Evolutionary conservation across 176 grass and related monocot genomes (phyloP), one percentile per base, ranked within the genome.

Genomic region (Tillandsia leiboldiana): DNA sequence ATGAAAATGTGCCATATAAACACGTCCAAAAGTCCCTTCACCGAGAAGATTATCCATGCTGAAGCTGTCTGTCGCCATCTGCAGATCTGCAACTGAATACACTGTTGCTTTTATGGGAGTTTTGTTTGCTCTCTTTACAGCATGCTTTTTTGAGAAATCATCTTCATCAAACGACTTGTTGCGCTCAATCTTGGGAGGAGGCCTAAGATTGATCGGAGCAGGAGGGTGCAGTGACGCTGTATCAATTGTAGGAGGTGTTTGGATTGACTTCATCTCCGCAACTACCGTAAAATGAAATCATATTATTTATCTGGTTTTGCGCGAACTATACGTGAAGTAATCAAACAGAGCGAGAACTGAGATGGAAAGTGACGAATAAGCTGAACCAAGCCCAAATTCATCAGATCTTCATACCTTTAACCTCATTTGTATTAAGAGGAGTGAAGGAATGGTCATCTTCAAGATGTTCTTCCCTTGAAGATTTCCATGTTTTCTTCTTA

Each of bases 1-100:
- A n/a, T 78, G 79, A 59, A 97, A 97, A 54, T 92, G 75, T 71
- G 89, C 87, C 77, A 70, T 87, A 73, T 90, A 97, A 81, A 97
- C 89, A 74, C 86, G 89, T 62, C 94, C 94, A 85, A 97, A 97
- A 73, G 77, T 78, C 73, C 89, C 94, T 79, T 97, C 94, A 53
- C 89, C 94, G 50, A 97, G 75, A 84, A 97, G 81, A 77, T 85
- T 97, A 1, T 93, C 86, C 15, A 85, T 78, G 65, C 66, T 92
- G 62, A 97, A 97, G 76, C 94, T 97, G 51, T 92, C 82, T 67
- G 94, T 97, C 77, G 86, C 89, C 80, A 97, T 87, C 76, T 97
- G 94, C 63, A 97, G 77, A 63, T 97, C 94, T 14, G 94, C 86
- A 70, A 97, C 89, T 80, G 93, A 92, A 97, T 92, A 97, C 69